A percentile compares a stretch with the other conserved stretches of the same genome.
Conservation (phyloP, 345 rosid genomes). For the Syzygium oleosum region DNA sequence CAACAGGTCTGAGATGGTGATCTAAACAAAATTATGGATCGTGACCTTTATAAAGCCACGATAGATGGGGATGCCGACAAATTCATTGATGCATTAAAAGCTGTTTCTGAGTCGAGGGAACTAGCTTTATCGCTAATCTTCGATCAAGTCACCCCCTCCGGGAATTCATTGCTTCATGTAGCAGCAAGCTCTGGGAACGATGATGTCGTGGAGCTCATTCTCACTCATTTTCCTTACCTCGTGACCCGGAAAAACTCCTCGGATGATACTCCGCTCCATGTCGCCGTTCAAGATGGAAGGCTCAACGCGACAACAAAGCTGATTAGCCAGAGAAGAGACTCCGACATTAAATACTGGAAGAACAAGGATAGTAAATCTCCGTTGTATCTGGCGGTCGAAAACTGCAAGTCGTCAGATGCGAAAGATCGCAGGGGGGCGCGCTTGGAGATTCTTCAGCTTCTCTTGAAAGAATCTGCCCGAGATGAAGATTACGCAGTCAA, state of each 20-base stretch:
- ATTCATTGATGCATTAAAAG: neutral
- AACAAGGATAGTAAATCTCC: neutral
- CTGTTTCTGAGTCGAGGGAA: neutral
- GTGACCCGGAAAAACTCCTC: neutral
- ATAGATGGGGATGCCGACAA: neutral
- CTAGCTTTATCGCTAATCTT: neutral
- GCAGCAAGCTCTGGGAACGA: neutral
- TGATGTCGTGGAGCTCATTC: neutral
- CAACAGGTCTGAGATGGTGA: neutral
- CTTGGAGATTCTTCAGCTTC: accelerated
- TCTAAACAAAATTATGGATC: neutral
- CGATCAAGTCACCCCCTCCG: neutral
- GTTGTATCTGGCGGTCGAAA: neutral
- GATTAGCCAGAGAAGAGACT: accelerated
- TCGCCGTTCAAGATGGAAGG: neutral
- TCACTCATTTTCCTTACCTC: neutral
- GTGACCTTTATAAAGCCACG: neutral
- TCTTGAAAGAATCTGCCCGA: neutral
- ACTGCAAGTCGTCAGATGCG: no score
- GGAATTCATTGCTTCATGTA: neutral
- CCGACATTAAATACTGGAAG: neutral
- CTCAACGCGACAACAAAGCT: neutral
- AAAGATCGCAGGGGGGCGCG: accelerated
- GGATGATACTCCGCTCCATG: neutral
- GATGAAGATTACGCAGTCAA: neutral